Evolutionary conservation across 176 grass and related monocot species (phyloP).

Genomic region (Carex scoparia): DNA sequence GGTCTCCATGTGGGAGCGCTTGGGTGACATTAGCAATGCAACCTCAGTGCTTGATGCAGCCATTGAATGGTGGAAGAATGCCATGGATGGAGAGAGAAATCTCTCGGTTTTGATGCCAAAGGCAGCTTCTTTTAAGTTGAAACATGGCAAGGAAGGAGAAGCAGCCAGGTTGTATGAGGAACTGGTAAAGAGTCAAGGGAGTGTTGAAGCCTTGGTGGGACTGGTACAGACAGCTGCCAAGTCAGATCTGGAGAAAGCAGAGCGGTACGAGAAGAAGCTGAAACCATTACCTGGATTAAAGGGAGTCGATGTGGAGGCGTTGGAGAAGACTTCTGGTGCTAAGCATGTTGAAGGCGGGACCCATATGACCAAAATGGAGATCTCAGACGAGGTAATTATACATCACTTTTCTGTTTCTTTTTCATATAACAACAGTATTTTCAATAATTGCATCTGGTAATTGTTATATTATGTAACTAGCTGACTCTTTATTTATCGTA

Average conservation of each 20-base stretch:
- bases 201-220: conserved; percentile 65
- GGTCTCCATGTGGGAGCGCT: conserved; percentile 53
- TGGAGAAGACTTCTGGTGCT: conserved; percentile 81
- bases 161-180: conserved; percentile 73
- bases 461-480: neutral
- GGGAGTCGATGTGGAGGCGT: conserved; percentile 56
- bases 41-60: conserved; percentile 58
- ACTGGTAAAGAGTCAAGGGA: conserved; percentile 67
- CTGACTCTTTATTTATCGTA: neutral
- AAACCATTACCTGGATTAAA: conserved; percentile 72
- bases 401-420: neutral
- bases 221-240: conserved; percentile 66
- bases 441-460: neutral
- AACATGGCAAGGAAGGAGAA: conserved; percentile 60
- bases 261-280: conserved; percentile 78
- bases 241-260: conserved; percentile 71
- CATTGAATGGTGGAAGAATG: conserved; percentile 82
- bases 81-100: conserved; percentile 74
- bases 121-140: conserved; percentile 86
- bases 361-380: conserved; percentile 42
- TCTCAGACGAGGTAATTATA: conserved; percentile 39
- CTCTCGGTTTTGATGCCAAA: conserved; percentile 66
- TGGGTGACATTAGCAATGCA: conserved; percentile 51
- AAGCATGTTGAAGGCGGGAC: conserved; percentile 51
- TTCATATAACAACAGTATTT: neutral